These are phyloP conservation scores for Papiliotrema terrestris DNA, from an alignment of 1,284 basidiomycete genomes.

Conservation along the genomic window DNA sequence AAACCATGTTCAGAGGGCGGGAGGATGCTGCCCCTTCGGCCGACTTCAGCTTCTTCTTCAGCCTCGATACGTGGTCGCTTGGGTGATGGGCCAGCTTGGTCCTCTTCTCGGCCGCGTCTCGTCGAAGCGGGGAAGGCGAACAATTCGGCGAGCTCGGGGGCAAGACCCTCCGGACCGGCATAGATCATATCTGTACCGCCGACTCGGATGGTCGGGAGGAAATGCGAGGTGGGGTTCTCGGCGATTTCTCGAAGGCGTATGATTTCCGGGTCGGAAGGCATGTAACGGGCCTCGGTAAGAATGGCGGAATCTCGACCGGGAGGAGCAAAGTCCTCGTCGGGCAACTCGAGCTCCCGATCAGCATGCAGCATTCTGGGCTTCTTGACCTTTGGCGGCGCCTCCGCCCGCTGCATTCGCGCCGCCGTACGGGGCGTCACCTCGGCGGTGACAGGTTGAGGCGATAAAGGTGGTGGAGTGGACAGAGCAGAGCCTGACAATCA, in stretches of 20 bases:
- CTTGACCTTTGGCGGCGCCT: conserved; percentile 58
- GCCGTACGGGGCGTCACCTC: conserved; percentile 57
- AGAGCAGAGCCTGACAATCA: conserved; percentile 29
- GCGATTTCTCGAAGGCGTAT: conserved; percentile 79
- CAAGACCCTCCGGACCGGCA: conserved; percentile 64
- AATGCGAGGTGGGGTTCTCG: conserved; percentile 76
- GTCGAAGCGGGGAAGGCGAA: conserved; percentile 73
- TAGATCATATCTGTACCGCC: conserved; percentile 68
- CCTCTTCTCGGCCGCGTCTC: conserved; percentile 52
- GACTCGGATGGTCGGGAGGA: conserved; percentile 70
- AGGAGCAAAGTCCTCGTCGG: conserved; percentile 60
- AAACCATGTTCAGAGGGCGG: conserved; percentile 15
- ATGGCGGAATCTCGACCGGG: conserved; percentile 64
- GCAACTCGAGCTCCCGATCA: conserved; percentile 74
- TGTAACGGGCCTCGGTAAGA: conserved; percentile 70
- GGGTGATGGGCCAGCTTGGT: conserved; percentile 28
- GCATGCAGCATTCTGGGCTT: conserved; percentile 56
- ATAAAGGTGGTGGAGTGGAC: conserved; percentile 42
- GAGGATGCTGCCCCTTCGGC: conserved; percentile 47
- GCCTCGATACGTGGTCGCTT: conserved; percentile 33
- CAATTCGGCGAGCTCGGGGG: conserved; percentile 72
- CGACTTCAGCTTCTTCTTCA: conserved; percentile 58
- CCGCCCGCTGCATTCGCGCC: conserved; percentile 40
- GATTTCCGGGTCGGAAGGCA: conserved; percentile 74
- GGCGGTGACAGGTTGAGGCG: conserved; percentile 25